Percentiles rank a stretch among this genome's conserved stretches.
Conservation (phyloP, 2,329 filamentous ascomycete species). For the Colletotrichum lupini region DNA sequence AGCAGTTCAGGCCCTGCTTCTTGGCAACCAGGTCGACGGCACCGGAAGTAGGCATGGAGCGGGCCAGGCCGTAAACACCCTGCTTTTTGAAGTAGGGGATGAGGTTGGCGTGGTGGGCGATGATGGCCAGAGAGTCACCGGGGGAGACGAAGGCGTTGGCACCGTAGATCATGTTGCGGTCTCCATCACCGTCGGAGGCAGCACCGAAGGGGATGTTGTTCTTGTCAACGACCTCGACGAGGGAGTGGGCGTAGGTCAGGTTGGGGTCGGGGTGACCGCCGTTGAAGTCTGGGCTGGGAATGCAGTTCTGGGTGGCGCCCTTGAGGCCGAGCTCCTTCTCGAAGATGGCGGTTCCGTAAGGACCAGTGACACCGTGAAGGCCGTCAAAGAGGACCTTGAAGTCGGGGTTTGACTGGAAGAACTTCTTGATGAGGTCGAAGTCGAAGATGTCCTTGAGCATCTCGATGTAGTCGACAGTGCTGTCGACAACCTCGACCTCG, state of each 20-base stretch:
- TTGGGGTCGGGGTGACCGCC: conserved; percentile 98
- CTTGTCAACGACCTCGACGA: conserved; percentile 94
- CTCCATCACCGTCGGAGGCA: conserved; percentile 95
- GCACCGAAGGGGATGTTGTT: conserved; percentile 94
- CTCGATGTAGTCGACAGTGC: conserved; percentile 87
- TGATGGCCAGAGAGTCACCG: conserved; percentile 97
- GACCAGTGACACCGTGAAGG: conserved; percentile 93
- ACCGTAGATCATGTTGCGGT: conserved; percentile 99
- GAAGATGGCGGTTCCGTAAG: conserved; percentile 95
- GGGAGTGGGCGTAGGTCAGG: conserved; percentile 93
- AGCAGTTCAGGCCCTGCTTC: conserved; percentile 89
- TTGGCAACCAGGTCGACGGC: conserved; percentile 96
- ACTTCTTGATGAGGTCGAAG: conserved; percentile 94
- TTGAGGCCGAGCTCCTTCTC: conserved; percentile 90
- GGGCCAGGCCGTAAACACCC: conserved; percentile 92
- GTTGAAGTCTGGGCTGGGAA: conserved; percentile 93
- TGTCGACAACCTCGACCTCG: conserved; percentile 96
- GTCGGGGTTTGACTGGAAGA: conserved; percentile 86
- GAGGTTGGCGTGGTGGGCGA: conserved; percentile 93
- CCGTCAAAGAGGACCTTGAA: conserved; percentile 98
- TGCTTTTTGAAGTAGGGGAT: conserved; percentile 99
- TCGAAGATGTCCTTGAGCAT: conserved; percentile 99
- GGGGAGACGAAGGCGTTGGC: conserved; percentile 96
- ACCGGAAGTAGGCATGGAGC: conserved; percentile 97
- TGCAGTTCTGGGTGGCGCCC: conserved; percentile 86